Conservation (phyloP, 2,329 filamentous ascomycete genomes). For the Pseudocercospora fuligena region DNA sequence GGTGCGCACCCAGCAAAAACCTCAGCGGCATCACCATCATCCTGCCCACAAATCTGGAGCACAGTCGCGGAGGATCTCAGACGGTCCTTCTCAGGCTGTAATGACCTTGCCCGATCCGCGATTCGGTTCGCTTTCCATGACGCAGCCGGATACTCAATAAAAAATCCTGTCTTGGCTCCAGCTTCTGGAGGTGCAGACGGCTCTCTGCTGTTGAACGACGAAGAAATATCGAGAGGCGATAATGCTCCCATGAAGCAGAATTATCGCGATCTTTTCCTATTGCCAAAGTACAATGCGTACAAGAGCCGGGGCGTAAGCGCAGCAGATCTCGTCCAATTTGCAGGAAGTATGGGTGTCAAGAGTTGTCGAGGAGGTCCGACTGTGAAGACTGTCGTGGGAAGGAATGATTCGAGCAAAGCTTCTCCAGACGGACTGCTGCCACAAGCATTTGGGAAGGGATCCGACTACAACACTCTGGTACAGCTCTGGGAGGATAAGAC, state of each 20-base stretch:
- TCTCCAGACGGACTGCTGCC: constrained; percentile 55
- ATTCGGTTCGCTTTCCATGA: constrained; percentile 45
- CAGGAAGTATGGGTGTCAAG: constrained; percentile 52
- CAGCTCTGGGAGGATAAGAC: constrained; percentile 57
- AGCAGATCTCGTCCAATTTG: constrained; percentile 61
- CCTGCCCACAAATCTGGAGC: constrained; percentile 40
- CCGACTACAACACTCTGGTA: constrained; percentile 47
- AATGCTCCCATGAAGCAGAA: constrained; percentile 50
- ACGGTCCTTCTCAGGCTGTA: constrained; percentile 36
- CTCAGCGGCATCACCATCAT: background rate
- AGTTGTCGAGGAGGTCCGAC: constrained; percentile 59
- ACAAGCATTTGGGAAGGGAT: constrained; percentile 45
- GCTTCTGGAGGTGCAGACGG: constrained; percentile 48
- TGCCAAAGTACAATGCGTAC: constrained; percentile 43
- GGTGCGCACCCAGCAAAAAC: constrained; percentile 3
- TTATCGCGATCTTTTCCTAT: constrained; percentile 48
- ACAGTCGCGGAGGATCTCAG: constrained; percentile 37
- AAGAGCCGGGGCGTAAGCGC: constrained; percentile 46
- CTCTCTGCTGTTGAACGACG: constrained; percentile 45
- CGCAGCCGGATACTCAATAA: constrained; percentile 31
- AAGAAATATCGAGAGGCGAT: constrained; percentile 37
- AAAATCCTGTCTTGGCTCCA: constrained; percentile 32
- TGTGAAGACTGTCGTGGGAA: constrained; percentile 56
- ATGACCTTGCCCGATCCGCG: constrained; percentile 39
- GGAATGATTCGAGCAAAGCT: constrained; percentile 50